A percentile compares a stretch with the other conserved stretches of the same genome.
These are phyloP conservation scores for Fremontodendron californicum DNA, from an alignment of 345 rosid genomes.

Conservation along the genomic window DNA sequence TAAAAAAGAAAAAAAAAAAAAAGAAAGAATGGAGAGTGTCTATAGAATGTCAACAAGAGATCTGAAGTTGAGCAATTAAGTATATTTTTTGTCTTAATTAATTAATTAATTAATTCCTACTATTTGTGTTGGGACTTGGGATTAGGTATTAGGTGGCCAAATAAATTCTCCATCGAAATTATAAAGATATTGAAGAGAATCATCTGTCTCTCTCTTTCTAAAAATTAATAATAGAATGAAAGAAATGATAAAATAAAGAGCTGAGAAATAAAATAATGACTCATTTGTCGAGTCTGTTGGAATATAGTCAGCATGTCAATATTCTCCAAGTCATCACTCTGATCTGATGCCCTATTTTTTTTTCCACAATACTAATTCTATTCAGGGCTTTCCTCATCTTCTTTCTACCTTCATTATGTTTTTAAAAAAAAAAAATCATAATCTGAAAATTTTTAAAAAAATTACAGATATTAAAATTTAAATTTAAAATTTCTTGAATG, in stretches of 20 bases:
- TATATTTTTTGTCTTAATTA: not conserved
- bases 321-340: slow-evolving; percentile 9
- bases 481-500: too few species aligned
- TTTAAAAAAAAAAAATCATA: too few species aligned
- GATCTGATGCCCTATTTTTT: not conserved
- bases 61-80: slow-evolving; percentile 18
- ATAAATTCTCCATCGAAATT: slow-evolving; percentile 24
- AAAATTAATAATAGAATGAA: slow-evolving; percentile 9
- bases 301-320: slow-evolving; percentile 26
- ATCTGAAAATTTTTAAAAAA: too few species aligned
- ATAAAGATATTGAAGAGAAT: not conserved
- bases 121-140: slow-evolving; percentile 11
- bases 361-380: slow-evolving; percentile 1
- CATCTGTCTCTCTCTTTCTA: not conserved
- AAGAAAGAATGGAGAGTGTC: not conserved
- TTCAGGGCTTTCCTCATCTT: slow-evolving; percentile 13
- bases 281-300: slow-evolving; percentile 27
- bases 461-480: too few species aligned
- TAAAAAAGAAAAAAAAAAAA: not conserved
- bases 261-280: slow-evolving; percentile 1
- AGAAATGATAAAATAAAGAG: not conserved
- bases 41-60: slow-evolving; percentile 18
- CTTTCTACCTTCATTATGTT: too few species aligned
- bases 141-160: slow-evolving; percentile 45
- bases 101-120: not conserved